Evolutionary conservation across 2,329 filamentous ascomycete species (phyloP).

Genomic region (Cordyceps militaris): DNA sequence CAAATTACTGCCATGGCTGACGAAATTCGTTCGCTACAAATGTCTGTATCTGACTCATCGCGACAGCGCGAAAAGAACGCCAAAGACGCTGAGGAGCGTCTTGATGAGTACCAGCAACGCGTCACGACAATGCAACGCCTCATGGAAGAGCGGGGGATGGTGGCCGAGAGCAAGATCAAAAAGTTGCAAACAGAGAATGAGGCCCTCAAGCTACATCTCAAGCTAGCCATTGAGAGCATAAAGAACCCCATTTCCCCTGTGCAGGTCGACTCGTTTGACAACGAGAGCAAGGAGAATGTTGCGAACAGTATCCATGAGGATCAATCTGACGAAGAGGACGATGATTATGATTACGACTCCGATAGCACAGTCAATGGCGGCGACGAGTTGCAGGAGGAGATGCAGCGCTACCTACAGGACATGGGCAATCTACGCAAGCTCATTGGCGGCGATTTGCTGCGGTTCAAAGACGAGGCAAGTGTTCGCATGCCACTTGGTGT

Average conservation of each 20-base stretch:
- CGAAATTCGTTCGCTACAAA: constrained; percentile 80
- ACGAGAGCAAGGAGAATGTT: constrained; percentile 20
- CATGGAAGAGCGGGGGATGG: constrained; percentile 89
- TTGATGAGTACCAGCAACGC: constrained; percentile 92
- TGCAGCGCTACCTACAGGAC: constrained; percentile 77
- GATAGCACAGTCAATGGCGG: constrained; percentile 41
- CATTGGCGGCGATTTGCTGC: constrained; percentile 70
- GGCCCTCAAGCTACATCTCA: constrained; percentile 77
- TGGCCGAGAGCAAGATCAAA: constrained; percentile 89
- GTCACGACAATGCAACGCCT: constrained; percentile 86
- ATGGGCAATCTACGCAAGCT: constrained; percentile 56
- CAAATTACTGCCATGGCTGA: constrained; percentile 94
- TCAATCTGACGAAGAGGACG: constrained; percentile 45
- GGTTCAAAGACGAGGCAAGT: constrained; percentile 57
- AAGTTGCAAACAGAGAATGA: constrained; percentile 87
- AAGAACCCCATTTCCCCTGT: constrained; percentile 81
- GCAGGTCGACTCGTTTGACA: constrained; percentile 25
- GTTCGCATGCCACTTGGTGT: constrained; percentile 45
- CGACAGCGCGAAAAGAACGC: constrained; percentile 67
- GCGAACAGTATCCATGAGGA: constrained; percentile 33
- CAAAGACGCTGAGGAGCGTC: constrained; percentile 68
- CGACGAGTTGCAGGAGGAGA: constrained; percentile 71
- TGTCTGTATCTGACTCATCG: constrained; percentile 57
- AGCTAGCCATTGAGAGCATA: constrained; percentile 75
- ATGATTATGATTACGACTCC: constrained; percentile 49